Percentiles rank a stretch among this genome's conserved stretches.
Evolutionary conservation across 169 alveolate genomes (phyloP).

Genomic region (Eimeria acervulina): DNA sequence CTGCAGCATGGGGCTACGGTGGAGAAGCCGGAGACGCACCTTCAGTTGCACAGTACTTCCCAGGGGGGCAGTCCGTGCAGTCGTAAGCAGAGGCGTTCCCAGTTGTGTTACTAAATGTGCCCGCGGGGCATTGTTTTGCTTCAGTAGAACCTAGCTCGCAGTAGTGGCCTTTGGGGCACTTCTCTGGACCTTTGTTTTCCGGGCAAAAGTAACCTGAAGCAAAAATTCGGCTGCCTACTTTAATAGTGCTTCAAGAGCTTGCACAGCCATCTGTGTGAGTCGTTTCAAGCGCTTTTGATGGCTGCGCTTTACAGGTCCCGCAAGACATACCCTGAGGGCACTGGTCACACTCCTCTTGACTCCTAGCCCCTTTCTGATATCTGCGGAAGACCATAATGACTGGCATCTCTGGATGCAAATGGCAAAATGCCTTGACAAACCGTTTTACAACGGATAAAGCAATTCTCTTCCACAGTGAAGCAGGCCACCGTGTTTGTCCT

Average conservation of each 20-base stretch:
- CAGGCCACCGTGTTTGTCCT: not conserved
- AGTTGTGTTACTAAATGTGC: constrained; percentile 61
- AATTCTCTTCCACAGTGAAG: not conserved
- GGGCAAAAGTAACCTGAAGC: constrained; percentile 64
- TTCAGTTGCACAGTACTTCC: constrained; percentile 63
- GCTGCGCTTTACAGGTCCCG: not conserved
- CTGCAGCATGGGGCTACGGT: not conserved
- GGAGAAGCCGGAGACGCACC: not conserved
- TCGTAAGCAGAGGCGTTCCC: constrained; percentile 57
- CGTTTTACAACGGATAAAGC: not conserved
- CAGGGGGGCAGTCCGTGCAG: constrained; percentile 80
- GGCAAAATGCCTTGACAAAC: not conserved
- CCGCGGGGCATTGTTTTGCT: constrained; percentile 86
- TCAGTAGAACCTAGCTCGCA: constrained; percentile 85
- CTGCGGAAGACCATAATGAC: constrained; percentile 1
- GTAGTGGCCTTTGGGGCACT: constrained; percentile 87
- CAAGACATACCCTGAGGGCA: constrained; percentile 65
- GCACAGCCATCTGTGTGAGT: not conserved
- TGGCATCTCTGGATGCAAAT: not conserved
- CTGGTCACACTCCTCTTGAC: constrained; percentile 52
- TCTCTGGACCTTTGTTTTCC: not conserved
- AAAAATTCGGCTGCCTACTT: not conserved
- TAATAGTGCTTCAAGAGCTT: not conserved
- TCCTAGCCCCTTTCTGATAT: constrained; percentile 51
- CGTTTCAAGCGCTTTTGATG: not conserved